Conservation (phyloP, 1,284 basidiomycete species). For the Cutaneotrichosporon sp. region DNA sequence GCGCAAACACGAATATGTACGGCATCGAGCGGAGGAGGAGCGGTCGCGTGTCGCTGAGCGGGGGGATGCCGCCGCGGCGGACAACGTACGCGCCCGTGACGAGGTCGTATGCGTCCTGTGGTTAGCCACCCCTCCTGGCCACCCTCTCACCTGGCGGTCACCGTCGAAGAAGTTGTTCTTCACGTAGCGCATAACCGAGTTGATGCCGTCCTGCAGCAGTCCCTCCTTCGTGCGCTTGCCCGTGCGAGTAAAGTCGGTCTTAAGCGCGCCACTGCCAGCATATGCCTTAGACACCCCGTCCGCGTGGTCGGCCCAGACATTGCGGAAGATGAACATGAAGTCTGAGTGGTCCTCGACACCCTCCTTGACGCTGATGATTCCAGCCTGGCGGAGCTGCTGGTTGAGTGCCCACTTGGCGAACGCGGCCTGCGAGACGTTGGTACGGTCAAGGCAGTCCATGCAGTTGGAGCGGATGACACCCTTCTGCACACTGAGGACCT, state of each 20-base stretch:
- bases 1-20: constrained; percentile 72
- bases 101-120: constrained; percentile 86
- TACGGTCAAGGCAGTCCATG: constrained; percentile 95
- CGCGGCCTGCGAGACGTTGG: constrained; percentile 91
- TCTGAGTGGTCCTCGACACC: constrained; percentile 73
- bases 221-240: constrained; percentile 83
- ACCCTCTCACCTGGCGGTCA: constrained; percentile 62
- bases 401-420: constrained; percentile 81
- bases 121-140: neutral
- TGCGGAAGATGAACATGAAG: constrained; percentile 80
- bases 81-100: constrained; percentile 89
- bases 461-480: constrained; percentile 57
- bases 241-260: constrained; percentile 94
- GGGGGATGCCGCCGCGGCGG: constrained; percentile 64
- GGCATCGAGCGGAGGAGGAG: constrained; percentile 84
- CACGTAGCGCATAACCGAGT: constrained; percentile 81
- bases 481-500: constrained; percentile 41
- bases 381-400: constrained; percentile 70
- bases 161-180: constrained; percentile 99
- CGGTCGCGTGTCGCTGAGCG: constrained; percentile 75
- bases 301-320: constrained; percentile 98
- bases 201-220: constrained; percentile 79
- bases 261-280: constrained; percentile 91
- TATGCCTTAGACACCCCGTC: constrained; percentile 89
- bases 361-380: constrained; percentile 68